Conservation (phyloP, 768 basidiomycete species). For the Albatrellus ellisii region DNA sequence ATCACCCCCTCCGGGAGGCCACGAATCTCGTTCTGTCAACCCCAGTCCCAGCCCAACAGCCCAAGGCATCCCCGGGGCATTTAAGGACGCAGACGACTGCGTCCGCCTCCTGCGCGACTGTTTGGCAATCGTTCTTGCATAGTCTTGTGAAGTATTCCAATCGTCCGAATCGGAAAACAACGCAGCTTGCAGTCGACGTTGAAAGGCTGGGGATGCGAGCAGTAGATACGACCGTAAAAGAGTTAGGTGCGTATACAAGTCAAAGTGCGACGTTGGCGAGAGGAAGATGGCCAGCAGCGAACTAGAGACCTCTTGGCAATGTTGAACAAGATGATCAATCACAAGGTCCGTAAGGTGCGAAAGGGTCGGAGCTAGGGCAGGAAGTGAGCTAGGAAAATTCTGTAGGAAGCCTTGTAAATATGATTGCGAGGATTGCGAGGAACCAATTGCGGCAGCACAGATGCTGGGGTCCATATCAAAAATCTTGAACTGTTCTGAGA, state of each 20-base stretch:
- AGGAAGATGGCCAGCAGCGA: slow-evolving; percentile 60
- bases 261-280: slow-evolving; percentile 46
- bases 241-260: slow-evolving; percentile 50
- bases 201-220: slow-evolving; percentile 62
- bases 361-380: slow-evolving; percentile 52
- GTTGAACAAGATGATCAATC: slow-evolving; percentile 44
- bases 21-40: slow-evolving; percentile 59
- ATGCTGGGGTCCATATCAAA: slow-evolving; percentile 61
- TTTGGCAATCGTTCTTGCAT: slow-evolving; percentile 11
- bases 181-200: slow-evolving; percentile 50
- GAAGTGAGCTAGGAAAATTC: slow-evolving; percentile 44
- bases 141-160: slow-evolving; percentile 12
- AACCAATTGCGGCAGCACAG: slow-evolving; percentile 15
- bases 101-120: slow-evolving; percentile 1
- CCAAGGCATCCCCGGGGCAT: slow-evolving; percentile 21
- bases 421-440: slow-evolving; percentile 15
- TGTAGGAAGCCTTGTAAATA: slow-evolving; percentile 36
- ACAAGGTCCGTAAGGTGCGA: slow-evolving; percentile 48
- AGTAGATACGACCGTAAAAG: slow-evolving; percentile 68
- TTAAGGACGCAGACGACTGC: not conserved
- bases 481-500: slow-evolving; percentile 30
- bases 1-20: slow-evolving; percentile 84
- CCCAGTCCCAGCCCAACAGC: slow-evolving; percentile 63
- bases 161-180: slow-evolving; percentile 68
- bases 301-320: slow-evolving; percentile 50